Base-by-base conservation (phyloP, 208 protist species). In the Leishmania martiniquensis region DNA sequence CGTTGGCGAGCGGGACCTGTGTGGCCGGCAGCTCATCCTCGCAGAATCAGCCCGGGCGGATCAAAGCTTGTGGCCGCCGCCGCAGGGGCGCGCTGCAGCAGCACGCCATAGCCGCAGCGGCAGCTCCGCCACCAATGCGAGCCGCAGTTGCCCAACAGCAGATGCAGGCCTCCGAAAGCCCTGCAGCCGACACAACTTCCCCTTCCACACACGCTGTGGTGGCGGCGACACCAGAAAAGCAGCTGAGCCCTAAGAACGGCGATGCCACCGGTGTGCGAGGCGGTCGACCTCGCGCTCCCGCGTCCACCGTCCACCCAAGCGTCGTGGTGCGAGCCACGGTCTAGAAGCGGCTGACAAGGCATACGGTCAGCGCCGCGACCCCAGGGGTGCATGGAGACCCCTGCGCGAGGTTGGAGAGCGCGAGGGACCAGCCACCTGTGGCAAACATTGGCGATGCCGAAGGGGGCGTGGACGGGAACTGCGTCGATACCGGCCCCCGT, bases 401-500 rank as follows among this genome's bases (percentile, higher is more conserved):
- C 10, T 68, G 42, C 57, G 15, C 37, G 32, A 37, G n/a, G 1
- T 25, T 55, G 9, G 45, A 54, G n/a, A 75, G 47, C 17, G 49
- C 66, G 37, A 44, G 29, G 3, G 59, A 62, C 34, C 29, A 12
- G 6, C 20, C 39, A 15, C 32, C 47, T 9, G 6, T 51, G 5
- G 55, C 65, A 4, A 63, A 82, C 69, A 51, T 71, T 0, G 42
- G 51, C 29, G 32, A 68, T 10, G 32, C 49, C 7, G 0, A 39
- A 7, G 79, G 70, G 42, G 67, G 67, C 22, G 65, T 78, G 3
- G 67, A 83, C 39, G 51, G 73, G 55, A 54, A 52, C 47, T 59
- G 49, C 12, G 57, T 63, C 4, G 57, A 71, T 54, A 49, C 67
- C 57, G 73, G 65, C 55, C 66, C 63, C 7, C 9, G 42, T 39